These are phyloP conservation scores for Basidiobolus heterosporus DNA, from an alignment of 371 early-diverging fungal genomes.

Conservation along the genomic window DNA sequence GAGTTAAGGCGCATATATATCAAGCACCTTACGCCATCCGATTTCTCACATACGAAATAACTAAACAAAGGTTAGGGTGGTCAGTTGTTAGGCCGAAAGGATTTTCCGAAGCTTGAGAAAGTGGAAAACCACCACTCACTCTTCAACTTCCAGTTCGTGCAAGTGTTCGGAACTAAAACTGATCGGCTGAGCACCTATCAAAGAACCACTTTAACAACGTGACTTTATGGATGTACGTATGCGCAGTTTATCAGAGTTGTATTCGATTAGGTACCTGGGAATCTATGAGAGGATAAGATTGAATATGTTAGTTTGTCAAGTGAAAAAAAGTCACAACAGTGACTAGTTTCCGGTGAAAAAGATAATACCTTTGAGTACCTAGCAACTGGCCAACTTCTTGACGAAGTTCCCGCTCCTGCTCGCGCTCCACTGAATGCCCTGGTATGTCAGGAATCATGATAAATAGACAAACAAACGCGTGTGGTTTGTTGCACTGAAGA, in stretches of 20 bases:
- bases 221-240: background rate
- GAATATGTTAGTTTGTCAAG: background rate
- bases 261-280: background rate
- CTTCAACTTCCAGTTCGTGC: slow-evolving; percentile 50
- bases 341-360: too few relatives aligned
- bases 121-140: slow-evolving; percentile 21
- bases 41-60: slow-evolving; percentile 95
- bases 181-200: slow-evolving; percentile 94
- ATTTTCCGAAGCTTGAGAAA: background rate
- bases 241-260: too few relatives aligned
- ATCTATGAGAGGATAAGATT: background rate
- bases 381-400: slow-evolving; percentile 12
- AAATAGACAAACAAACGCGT: too few relatives aligned
- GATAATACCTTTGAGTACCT: too few relatives aligned
- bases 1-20: slow-evolving; percentile 33
- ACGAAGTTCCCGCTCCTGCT: slow-evolving; percentile 13
- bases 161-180: slow-evolving; percentile 60
- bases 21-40: slow-evolving; percentile 88
- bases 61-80: slow-evolving; percentile 11
- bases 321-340: too few relatives aligned
- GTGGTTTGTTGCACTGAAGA: too few relatives aligned
- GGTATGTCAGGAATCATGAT: slow-evolving; percentile 21
- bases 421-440: slow-evolving; percentile 12
- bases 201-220: too few relatives aligned
- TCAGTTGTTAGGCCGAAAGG: background rate